Percentiles rank a stretch among this genome's conserved stretches.
These are phyloP conservation scores for Lumnitzera littorea DNA, from an alignment of 345 rosid species.

Conservation along the genomic window DNA sequence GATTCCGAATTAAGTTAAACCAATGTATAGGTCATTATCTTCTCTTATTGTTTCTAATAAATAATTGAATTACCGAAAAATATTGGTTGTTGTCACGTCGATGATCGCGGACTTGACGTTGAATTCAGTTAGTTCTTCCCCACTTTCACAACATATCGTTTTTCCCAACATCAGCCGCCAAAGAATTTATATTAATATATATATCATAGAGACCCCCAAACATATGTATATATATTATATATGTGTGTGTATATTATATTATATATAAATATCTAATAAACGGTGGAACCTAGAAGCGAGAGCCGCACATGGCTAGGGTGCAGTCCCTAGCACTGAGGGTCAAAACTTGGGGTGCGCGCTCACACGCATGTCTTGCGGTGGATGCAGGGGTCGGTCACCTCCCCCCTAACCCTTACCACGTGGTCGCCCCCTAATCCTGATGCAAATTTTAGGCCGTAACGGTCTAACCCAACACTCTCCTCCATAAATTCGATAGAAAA, in stretches of 20 bases:
- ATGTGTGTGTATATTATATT: no score
- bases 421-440: neutral
- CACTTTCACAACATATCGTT: no score
- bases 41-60: no score
- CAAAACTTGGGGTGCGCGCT: constrained; percentile 17
- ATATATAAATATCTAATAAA: neutral
- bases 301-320: neutral
- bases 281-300: neutral
- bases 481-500: no score
- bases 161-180: neutral
- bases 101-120: no score
- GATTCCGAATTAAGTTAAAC: no score
- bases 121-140: no score
- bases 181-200: neutral
- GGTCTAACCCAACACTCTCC: neutral
- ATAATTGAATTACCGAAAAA: no score
- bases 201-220: no score
- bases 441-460: neutral
- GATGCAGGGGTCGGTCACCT: constrained; percentile 15
- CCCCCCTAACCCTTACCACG: constrained; percentile 1
- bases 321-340: constrained; percentile 2
- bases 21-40: no score
- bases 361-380: constrained; percentile 29
- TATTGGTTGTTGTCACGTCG: no score
- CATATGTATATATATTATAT: no score